Percentiles rank a stretch among this genome's conserved stretches.
Conservation (phyloP, 352 stramenopile genomes). For the Globisporangium canariense region DNA sequence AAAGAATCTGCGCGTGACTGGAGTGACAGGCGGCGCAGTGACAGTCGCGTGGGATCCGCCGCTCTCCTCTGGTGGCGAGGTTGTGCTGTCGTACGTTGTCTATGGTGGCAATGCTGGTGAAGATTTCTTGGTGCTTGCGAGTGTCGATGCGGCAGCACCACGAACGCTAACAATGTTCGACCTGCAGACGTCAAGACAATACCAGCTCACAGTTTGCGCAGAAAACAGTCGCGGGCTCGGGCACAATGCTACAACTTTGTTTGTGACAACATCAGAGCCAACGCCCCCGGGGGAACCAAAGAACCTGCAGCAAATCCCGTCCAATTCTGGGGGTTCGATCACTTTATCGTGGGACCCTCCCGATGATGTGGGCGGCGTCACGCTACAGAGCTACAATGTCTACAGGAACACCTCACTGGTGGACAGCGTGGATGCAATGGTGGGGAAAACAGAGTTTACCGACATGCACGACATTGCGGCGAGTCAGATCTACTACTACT, state of each 20-base stretch:
- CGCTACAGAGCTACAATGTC: constrained; percentile 37
- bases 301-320: constrained; percentile 27
- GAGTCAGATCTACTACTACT: constrained; percentile 37
- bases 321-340: constrained; percentile 38
- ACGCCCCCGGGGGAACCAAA: constrained; percentile 30
- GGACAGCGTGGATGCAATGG: constrained; percentile 1
- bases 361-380: constrained; percentile 32
- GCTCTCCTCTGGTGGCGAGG: constrained; percentile 30
- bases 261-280: constrained; percentile 23
- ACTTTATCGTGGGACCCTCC: constrained; percentile 37
- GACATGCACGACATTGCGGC: constrained; percentile 29
- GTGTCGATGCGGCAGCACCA: constrained; percentile 10
- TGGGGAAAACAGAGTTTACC: constrained; percentile 17
- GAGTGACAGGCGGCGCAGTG: constrained; percentile 38
- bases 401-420: constrained; percentile 29
- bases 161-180: constrained; percentile 23
- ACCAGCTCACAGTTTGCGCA: constrained; percentile 36
- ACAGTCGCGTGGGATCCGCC: constrained; percentile 43
- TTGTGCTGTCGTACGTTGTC: constrained; percentile 33
- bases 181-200: constrained; percentile 23
- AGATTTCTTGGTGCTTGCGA: constrained; percentile 15
- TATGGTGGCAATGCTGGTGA: constrained; percentile 13
- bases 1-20: constrained; percentile 25
- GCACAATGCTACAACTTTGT: constrained; percentile 28
- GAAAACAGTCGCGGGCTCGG: constrained; percentile 36